Base-by-base conservation (phyloP, 148 eudicot genomes). In the Oxyria digyna region DNA sequence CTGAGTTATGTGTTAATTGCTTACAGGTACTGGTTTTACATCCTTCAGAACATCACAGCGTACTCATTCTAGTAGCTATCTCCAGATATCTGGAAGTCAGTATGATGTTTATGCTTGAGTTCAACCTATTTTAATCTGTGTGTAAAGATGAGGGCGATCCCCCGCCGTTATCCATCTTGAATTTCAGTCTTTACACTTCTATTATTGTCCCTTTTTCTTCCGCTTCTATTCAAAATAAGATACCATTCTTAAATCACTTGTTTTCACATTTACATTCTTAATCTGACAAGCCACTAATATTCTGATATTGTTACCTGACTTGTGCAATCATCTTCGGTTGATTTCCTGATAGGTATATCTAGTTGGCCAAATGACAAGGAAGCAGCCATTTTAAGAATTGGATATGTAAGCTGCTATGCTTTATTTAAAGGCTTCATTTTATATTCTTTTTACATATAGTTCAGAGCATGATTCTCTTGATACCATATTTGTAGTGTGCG, bases 361-460 rank as follows among this genome's bases (percentile, higher is more conserved):
- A 35, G 50, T 43, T 88, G 91, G 90, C 84, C 73, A 46, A 78
- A 77, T 87, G 92, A 85, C 86, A 84, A 81, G 73, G 92, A 91
- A 67, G 93, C 91, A 59, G 69, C 76, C 68, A 72, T 72, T 72
- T 80, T 91, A 78, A 91, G 96, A 75, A 31, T 91, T 75, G 92
- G 97, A 75, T 81, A 78, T 82, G 96, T 91, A 85, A 67, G 88
- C 77, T 71, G 62, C 40, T 71, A 42, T 32, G 40, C 38, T 64
- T 74, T 62, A 14, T 13, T 33, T 40, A 23, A 23, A 27, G 42
- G 49, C 37, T 64, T 67, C 66, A 9, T 4, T 8, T 2, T 59
- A 13, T 59, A 23, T 59, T n/a, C 67, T 23, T 71, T 21, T 52
- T 54, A 15, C 62, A 54, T 54, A 54, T 1, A 54, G 26, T 11